These are phyloP conservation scores for Selaginella moellendorffii DNA, from an alignment of 75 land plant species.

Conservation along the genomic window DNA sequence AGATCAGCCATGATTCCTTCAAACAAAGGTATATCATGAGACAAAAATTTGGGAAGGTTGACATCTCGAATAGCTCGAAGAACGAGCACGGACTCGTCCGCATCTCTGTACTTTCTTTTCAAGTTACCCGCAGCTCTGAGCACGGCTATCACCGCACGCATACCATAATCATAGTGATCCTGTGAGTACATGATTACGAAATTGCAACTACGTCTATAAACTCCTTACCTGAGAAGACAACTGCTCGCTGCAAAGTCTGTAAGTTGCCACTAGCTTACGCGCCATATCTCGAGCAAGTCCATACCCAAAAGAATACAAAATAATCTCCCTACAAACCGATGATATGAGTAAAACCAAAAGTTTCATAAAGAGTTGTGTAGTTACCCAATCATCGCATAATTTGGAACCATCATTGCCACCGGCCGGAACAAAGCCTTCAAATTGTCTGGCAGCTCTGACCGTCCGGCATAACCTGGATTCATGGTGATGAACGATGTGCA, in stretches of 20 bases:
- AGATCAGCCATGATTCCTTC: slow-evolving; percentile 27
- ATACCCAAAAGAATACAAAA: slow-evolving; percentile 21
- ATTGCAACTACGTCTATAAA: background rate
- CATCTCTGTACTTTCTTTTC: slow-evolving; percentile 18
- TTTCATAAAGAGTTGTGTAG: background rate
- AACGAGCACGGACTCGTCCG: slow-evolving; percentile 20
- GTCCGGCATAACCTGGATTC: slow-evolving; percentile 28
- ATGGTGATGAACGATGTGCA: slow-evolving; percentile 22
- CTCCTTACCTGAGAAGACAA: slow-evolving; percentile 17
- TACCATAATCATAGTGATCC: slow-evolving; percentile 30
- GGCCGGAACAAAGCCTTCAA: slow-evolving; percentile 20
- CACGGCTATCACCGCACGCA: slow-evolving; percentile 26
- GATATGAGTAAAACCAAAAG: background rate
- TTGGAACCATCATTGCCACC: slow-evolving; percentile 29
- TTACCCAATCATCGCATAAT: slow-evolving; percentile 31
- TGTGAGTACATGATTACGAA: slow-evolving; percentile 1
- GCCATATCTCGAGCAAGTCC: slow-evolving; percentile 24
- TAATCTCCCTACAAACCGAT: slow-evolving; percentile 15
- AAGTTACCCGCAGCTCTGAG: slow-evolving; percentile 23
- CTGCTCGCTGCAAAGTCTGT: slow-evolving; percentile 25
- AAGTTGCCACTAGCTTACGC: slow-evolving; percentile 23
- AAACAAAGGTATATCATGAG: slow-evolving; percentile 27
- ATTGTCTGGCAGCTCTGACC: slow-evolving; percentile 25
- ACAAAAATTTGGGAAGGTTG: slow-evolving; percentile 23
- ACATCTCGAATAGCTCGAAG: slow-evolving; percentile 22